A percentile compares a stretch with the other conserved stretches of the same genome.
phyloP scores from a whole-genome alignment of 306 rosid species.

The Prunus campanulata region DNA sequence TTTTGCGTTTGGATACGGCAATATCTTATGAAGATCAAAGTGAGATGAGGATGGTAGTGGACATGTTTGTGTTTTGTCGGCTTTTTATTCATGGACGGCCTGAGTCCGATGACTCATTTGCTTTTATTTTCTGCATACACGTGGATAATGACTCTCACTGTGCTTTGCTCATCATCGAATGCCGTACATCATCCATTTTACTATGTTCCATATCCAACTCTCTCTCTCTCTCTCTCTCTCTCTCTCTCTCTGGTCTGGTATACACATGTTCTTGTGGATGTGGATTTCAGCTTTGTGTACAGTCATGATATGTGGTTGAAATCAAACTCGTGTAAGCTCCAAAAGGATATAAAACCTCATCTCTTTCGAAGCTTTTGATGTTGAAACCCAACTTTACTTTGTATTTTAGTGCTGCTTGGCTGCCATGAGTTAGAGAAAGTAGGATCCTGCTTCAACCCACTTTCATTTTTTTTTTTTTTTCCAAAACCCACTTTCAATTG shows the following conservation, averaged over 20 bases:
- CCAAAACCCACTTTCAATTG: background rate
- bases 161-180: slow-evolving; percentile 11
- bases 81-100: background rate
- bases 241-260: background rate
- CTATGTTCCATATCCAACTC: background rate
- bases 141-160: slow-evolving; percentile 26
- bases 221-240: background rate
- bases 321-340: slow-evolving; percentile 4
- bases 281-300: background rate
- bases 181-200: background rate
- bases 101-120: background rate
- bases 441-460: background rate
- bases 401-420: background rate
- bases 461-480: background rate
- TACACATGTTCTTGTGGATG: background rate
- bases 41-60: slow-evolving; percentile 25
- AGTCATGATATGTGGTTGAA: background rate
- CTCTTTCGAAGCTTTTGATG: background rate
- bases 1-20: slow-evolving; percentile 6
- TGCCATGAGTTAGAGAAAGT: background rate
- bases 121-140: slow-evolving; percentile 5
- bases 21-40: slow-evolving; percentile 16
- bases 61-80: slow-evolving; percentile 31
- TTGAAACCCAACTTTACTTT: background rate
- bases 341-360: background rate